Conservation (phyloP, 306 rosid species). For the Castanospermum australe region DNA sequence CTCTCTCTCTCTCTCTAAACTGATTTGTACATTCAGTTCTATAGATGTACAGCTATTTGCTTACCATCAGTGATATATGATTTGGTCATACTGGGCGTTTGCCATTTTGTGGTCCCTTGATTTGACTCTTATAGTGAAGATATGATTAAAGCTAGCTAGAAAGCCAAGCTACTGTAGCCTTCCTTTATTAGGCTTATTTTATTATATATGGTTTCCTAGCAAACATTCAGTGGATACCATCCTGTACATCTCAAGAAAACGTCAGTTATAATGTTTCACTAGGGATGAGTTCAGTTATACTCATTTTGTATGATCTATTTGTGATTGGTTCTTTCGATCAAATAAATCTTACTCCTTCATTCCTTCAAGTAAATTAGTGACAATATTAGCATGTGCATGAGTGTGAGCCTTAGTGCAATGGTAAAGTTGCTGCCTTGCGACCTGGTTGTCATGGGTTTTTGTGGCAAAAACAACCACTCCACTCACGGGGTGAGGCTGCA, state of each 20-base stretch:
- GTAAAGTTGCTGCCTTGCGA: background rate
- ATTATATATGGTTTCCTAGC: background rate
- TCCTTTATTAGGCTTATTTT: background rate
- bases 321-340: conserved; percentile 7
- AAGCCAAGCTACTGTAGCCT: conserved; percentile 5
- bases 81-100: background rate
- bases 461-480: background rate
- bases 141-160: conserved; percentile 1
- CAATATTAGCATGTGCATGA: background rate
- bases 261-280: background rate
- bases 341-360: background rate
- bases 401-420: background rate
- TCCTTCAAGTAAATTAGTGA: background rate
- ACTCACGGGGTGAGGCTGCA: background rate
- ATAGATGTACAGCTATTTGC: background rate
- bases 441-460: background rate
- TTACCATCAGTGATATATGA: background rate
- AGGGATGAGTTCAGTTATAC: background rate
- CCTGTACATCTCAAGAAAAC: background rate
- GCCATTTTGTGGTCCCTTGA: conserved; percentile 7
- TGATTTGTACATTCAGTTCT: background rate
- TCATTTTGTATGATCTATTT: conserved; percentile 12
- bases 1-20: background rate
- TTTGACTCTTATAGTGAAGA: background rate
- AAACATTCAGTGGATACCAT: background rate